Base-by-base conservation (phyloP, 306 rosid species). In the Sechiopsis laciniata region DNA sequence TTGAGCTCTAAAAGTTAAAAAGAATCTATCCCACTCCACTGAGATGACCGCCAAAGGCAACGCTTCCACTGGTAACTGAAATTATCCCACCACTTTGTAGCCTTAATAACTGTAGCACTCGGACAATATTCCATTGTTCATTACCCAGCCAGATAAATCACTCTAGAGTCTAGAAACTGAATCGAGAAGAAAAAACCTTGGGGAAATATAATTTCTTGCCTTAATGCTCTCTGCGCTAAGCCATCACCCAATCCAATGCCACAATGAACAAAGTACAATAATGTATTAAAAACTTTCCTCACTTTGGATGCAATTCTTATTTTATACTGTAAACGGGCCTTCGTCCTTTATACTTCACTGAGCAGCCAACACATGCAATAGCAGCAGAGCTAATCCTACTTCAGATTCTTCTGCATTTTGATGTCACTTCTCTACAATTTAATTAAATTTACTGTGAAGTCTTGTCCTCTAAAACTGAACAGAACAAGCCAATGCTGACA, bases 351-450 rank as follows among this genome's bases (percentile, higher is more conserved):
- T 35, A 29, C 15, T 35, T 42, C 29, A 45, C 55, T 4, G 35
- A 66, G 10, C 55, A 37, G n/a, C 70, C 15, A 58, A 20, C 29
- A 56, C 22, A 56, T 56, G 29, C 14, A 59, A 59, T 3, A 24
- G 65, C 16, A 9, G 10, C 53, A 64, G 14, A 64, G 16, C 16
- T 22, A 64, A 64, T 32, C 17, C 26, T 9, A 17, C 9, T 45
- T 40, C 71, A 37, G 71, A 64, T 64, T 40, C 26, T 64, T 64
- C 51, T 64, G 53, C 71, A 64, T 64, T 40, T 52, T 37, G 71
- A 8, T 64, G 26, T 37, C 71, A 64, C 21, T 0, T 64, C 29
- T 64, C 53, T 10, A 37, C 53, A 10, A 17, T n/a, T 63, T 37
- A 32, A 40, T 64, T 40, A 51, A 17, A 37, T 37, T 64, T 35